Evolutionary conservation across 805 yeast genomes (phyloP).

Genomic region (Pichia californica): DNA sequence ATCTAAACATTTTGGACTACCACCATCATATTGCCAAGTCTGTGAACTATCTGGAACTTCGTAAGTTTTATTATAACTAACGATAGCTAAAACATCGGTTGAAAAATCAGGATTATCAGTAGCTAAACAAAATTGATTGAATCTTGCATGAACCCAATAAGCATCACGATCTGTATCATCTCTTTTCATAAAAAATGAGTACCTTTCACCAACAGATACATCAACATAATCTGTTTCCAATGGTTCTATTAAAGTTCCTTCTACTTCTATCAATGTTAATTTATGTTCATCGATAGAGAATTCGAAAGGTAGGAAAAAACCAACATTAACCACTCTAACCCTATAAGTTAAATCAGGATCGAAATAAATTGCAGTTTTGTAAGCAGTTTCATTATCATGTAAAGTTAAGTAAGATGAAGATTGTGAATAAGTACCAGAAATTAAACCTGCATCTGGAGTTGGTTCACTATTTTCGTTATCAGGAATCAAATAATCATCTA

Average conservation of each 20-base stretch:
- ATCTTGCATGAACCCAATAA: conserved; percentile 16
- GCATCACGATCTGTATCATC: conserved; percentile 1
- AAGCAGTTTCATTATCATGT: conserved; percentile 3
- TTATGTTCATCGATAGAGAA: conserved; percentile 48
- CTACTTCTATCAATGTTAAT: conserved; percentile 51
- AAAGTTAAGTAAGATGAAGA: conserved; percentile 9
- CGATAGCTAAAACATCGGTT: conserved; percentile 16
- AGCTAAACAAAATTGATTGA: conserved; percentile 18
- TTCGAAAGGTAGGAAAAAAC: conserved; percentile 52
- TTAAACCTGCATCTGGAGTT: conserved; percentile 20
- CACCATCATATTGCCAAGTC: conserved; percentile 13
- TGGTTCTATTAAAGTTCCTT: conserved; percentile 51
- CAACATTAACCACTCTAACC: conserved; percentile 46
- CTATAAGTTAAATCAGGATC: conserved; percentile 40
- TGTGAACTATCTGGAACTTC: conserved; percentile 51
- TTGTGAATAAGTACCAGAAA: conserved; percentile 19
- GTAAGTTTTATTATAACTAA: conserved; percentile 9
- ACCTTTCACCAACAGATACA: conserved; percentile 19
- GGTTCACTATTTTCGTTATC: conserved; percentile 22
- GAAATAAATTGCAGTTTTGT: conserved; percentile 23
- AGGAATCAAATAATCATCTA: conserved; percentile 14
- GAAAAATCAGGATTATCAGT: conserved; percentile 13
- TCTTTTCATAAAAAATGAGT: conserved; percentile 16
- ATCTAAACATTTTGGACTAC: conserved; percentile 16
- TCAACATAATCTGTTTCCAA: conserved; percentile 13